phyloP scores from a whole-genome alignment of 441 rosid genomes.

The Codiaeum variegatum region DNA sequence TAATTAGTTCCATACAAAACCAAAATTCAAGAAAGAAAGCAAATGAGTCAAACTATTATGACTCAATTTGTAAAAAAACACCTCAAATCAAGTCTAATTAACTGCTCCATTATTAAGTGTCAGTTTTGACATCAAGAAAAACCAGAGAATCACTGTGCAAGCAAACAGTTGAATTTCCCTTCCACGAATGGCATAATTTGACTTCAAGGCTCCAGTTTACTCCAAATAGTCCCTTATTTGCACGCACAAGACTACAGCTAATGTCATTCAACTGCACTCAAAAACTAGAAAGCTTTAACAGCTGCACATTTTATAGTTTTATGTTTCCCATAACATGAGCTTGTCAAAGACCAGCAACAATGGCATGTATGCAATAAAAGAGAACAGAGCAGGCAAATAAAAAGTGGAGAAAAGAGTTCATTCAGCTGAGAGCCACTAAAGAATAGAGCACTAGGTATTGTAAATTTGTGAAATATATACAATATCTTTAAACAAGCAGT shows the following conservation, averaged over 20 bases:
- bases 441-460: background rate
- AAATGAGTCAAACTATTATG: too few relatives aligned
- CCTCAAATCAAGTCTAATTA: too few relatives aligned
- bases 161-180: conserved; percentile 34
- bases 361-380: background rate
- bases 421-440: background rate
- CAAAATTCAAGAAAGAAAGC: background rate
- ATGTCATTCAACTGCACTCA: background rate
- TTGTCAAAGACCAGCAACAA: background rate
- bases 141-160: conserved; percentile 20
- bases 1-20: background rate
- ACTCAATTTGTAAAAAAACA: too few relatives aligned
- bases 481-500: too few relatives aligned
- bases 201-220: conserved; percentile 13
- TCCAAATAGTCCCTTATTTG: conserved; percentile 24
- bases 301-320: too few relatives aligned
- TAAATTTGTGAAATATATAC: too few relatives aligned
- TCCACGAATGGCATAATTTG: conserved; percentile 30
- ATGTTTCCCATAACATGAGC: background rate
- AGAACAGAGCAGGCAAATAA: background rate
- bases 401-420: background rate
- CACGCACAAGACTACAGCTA: conserved; percentile 10
- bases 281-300: background rate
- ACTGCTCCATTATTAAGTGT: background rate
- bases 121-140: background rate